Conservation (phyloP, 306 rosid species). For the Rosa multiflora region DNA sequence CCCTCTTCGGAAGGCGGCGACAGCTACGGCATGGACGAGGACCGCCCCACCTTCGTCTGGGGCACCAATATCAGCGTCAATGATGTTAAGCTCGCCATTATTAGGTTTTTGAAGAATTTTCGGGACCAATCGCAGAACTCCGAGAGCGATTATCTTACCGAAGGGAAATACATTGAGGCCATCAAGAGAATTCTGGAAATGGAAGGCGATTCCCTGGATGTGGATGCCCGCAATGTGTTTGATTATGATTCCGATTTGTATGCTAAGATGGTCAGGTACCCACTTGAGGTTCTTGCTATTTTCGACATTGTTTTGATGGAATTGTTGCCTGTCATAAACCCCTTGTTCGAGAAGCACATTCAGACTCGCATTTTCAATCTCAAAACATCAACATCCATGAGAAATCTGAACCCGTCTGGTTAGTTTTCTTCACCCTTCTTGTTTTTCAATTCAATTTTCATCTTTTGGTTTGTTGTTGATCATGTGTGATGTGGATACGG, state of each 20-base stretch:
- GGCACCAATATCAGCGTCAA: conserved; percentile 95
- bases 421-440: conserved; percentile 19
- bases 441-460: background rate
- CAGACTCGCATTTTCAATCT: conserved; percentile 90
- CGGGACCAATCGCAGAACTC: conserved; percentile 47
- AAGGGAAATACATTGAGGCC: conserved; percentile 76
- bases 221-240: conserved; percentile 78
- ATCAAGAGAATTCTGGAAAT: conserved; percentile 67
- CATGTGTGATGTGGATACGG: background rate
- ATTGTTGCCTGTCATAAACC: conserved; percentile 73
- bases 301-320: conserved; percentile 96
- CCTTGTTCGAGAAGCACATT: conserved; percentile 83
- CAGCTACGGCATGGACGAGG: conserved; percentile 68
- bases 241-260: conserved; percentile 89
- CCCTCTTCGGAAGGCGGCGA: conserved; percentile 84
- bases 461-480: background rate
- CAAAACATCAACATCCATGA: conserved; percentile 71
- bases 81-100: conserved; percentile 80
- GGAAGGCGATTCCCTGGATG: conserved; percentile 79
- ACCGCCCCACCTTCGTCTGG: conserved; percentile 87
- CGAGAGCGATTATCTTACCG: conserved; percentile 53
- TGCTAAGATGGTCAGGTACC: conserved; percentile 87
- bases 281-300: conserved; percentile 94
- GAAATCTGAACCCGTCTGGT: conserved; percentile 96
- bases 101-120: conserved; percentile 74